These are phyloP conservation scores for Rhizopogon salebrosus DNA, from an alignment of 768 basidiomycete species.

Conservation along the genomic window DNA sequence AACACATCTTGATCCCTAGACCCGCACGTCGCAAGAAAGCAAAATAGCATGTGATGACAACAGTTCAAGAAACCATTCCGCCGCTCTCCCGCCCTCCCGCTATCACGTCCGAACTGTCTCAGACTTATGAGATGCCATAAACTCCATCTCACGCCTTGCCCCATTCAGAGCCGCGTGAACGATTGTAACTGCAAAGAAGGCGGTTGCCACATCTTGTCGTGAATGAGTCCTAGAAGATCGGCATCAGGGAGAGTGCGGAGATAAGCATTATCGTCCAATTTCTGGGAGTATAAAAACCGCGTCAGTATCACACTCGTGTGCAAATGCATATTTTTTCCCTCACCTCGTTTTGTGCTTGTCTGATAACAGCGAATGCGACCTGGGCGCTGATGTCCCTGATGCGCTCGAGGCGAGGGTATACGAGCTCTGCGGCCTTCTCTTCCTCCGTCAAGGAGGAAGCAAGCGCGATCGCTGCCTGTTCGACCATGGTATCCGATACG, in stretches of 20 bases:
- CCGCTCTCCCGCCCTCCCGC: not conserved
- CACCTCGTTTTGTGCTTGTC: slow-evolving; percentile 63
- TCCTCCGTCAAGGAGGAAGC: slow-evolving; percentile 50
- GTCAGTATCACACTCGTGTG: not conserved
- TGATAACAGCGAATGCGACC: slow-evolving; percentile 59
- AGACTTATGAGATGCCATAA: not conserved
- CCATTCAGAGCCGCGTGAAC: slow-evolving; percentile 13
- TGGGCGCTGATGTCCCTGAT: slow-evolving; percentile 61
- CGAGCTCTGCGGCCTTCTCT: slow-evolving; percentile 47
- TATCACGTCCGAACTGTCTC: not conserved
- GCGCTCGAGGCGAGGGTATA: slow-evolving; percentile 66
- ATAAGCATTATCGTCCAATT: slow-evolving; percentile 39
- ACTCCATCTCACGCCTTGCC: not conserved
- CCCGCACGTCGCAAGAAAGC: not conserved
- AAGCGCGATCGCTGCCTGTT: slow-evolving; percentile 59
- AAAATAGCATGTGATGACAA: not conserved
- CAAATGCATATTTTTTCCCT: slow-evolving; percentile 11
- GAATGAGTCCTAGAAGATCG: slow-evolving; percentile 43
- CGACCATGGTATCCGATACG: slow-evolving; percentile 67
- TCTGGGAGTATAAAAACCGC: slow-evolving; percentile 20
- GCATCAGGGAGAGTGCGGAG: slow-evolving; percentile 45
- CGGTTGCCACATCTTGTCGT: slow-evolving; percentile 55
- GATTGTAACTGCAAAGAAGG: slow-evolving; percentile 1
- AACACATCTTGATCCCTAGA: too few relatives aligned
- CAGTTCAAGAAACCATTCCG: not conserved